A percentile compares a stretch with the other conserved stretches of the same genome.
Evolutionary conservation across 345 rosid genomes (phyloP).

Genomic region (Gossypium thurberi): DNA sequence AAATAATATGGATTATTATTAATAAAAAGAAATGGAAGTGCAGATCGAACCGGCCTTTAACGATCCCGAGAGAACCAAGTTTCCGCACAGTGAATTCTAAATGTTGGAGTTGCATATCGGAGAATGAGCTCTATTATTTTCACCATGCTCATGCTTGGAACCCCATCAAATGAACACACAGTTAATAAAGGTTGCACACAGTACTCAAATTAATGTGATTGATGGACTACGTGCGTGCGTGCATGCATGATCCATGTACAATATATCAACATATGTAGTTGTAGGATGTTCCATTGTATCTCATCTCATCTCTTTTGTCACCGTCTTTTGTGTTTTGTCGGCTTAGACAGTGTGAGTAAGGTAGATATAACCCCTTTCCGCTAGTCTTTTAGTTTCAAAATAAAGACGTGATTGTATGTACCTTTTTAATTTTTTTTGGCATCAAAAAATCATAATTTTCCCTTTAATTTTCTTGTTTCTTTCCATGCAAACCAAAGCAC

Average conservation of each 20-base stretch:
- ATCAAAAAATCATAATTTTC: background rate
- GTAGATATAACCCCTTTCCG: background rate
- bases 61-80: constrained; percentile 68
- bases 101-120: constrained; percentile 52
- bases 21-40: background rate
- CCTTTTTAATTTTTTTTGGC: background rate
- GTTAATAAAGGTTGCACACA: background rate
- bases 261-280: background rate
- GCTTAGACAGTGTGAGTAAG: background rate
- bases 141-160: constrained; percentile 38
- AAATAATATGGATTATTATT: background rate
- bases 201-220: background rate
- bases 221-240: background rate
- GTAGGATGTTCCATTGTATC: background rate
- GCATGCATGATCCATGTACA: background rate
- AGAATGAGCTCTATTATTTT: constrained; percentile 36
- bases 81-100: constrained; percentile 44
- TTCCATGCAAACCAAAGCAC: too few species aligned
- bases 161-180: constrained; percentile 18
- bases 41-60: constrained; percentile 72
- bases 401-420: background rate
- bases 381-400: background rate
- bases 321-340: background rate
- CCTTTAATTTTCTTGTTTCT: background rate
- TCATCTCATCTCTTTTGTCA: background rate